Base-by-base conservation (phyloP, 2,329 filamentous ascomycete genomes). In the Stagonosporopsis chrysanthemi region DNA sequence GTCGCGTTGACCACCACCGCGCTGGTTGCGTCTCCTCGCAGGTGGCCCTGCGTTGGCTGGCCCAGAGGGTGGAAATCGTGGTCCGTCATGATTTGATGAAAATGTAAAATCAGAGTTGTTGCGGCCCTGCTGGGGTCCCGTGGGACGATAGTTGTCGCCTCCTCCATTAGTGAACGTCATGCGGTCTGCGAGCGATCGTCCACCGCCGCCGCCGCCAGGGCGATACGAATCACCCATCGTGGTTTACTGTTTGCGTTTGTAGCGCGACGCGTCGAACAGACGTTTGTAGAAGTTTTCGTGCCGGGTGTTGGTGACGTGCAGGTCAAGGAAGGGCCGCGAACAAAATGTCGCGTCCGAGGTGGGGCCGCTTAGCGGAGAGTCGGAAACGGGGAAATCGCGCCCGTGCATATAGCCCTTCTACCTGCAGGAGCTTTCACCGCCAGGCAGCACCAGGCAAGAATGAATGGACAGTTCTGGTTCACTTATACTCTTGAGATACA, bases 51-150 rank as follows among this genome's bases (percentile, higher is more conserved):
- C 39, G 15, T 66, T 61, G 26, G 68, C 57, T n/a, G 67, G 64
- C 6, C 60, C 65, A 38, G 69, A 45, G 15, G 70, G 69, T 22
- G 69, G 67, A 40, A 77, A 77, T 22, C 63, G 65, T 22, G 69
- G 73, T 14, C 58, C 70, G 31, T 64, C 60, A 3, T 69, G 65
- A 11, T 59, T 64, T 17, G 71, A 68, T 35, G 70, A 63, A 52
- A 76, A 78, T 4, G 70, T 75, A 56, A 78, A 78, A 6, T 75
- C 68, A 29, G 61, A 45, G 17, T 65, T 60, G 35, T 59, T 46
- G 8, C 42, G 56, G 44, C 52, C 38, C 61, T 66, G 62, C 40
- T 50, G 54, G 22, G 59, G 54, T 24, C 57, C 61, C 29, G 61
- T 65, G 31, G 67, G 68, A 24, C 70, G 62, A 58, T 75, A 73